A percentile compares a stretch with the other conserved stretches of the same genome.
phyloP scores from a whole-genome alignment of 1,284 basidiomycete genomes.

The Moesziomyces sp. region DNA sequence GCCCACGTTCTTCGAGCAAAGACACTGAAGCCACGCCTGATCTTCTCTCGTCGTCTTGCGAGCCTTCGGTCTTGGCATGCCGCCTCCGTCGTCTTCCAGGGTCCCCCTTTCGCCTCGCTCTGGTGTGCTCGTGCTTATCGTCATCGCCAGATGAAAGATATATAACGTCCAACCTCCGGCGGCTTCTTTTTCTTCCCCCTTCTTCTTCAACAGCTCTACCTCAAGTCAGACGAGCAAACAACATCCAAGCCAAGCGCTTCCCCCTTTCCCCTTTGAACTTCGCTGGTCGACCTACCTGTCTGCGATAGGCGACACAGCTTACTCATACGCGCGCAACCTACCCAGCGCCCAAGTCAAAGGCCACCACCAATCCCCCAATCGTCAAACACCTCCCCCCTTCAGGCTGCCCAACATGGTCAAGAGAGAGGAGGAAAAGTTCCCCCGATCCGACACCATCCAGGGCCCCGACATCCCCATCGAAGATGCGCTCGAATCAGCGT shows the following conservation, averaged over 20 bases:
- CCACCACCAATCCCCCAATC: background rate
- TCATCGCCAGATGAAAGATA: conserved; percentile 17
- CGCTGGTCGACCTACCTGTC: conserved; percentile 38
- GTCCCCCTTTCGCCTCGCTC: background rate
- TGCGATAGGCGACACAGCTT: conserved; percentile 29
- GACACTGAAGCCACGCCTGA: conserved; percentile 11
- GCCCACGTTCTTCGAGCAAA: background rate
- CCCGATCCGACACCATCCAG: conserved; percentile 44
- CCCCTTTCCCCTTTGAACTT: background rate
- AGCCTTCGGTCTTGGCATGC: conserved; percentile 37
- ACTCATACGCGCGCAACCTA: background rate
- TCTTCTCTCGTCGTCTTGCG: conserved; percentile 5
- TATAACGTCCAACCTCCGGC: conserved; percentile 37
- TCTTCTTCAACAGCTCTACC: conserved; percentile 16
- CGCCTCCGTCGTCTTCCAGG: conserved; percentile 12
- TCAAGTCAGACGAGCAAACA: conserved; percentile 7
- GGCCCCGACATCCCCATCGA: conserved; percentile 45
- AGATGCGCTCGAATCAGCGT: conserved; percentile 30
- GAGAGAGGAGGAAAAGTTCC: conserved; percentile 41
- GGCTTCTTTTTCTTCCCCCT: conserved; percentile 34
- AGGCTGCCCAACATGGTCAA: conserved; percentile 25
- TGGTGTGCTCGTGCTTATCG: background rate
- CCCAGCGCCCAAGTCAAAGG: background rate
- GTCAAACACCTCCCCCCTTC: background rate
- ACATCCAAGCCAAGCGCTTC: background rate